These are phyloP conservation scores for Pseudognaphalium luteoalbum DNA, from an alignment of 129 eudicot genomes.

Conservation along the genomic window DNA sequence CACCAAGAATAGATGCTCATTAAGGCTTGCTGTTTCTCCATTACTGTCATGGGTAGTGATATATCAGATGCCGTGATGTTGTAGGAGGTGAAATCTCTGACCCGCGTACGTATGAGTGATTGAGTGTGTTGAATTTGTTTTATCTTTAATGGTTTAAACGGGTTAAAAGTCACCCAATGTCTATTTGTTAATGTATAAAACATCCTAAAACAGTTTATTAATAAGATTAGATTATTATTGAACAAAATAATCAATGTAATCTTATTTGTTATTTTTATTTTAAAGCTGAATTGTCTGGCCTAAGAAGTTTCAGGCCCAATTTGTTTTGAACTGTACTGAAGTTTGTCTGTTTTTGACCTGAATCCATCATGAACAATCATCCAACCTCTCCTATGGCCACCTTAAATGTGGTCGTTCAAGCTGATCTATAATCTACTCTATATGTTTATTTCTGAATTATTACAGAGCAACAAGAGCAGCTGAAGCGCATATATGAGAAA, in stretches of 20 bases:
- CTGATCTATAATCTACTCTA: conserved; percentile 1
- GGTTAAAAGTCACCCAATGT: background rate
- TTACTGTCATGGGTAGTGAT: conserved; percentile 16
- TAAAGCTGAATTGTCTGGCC: background rate
- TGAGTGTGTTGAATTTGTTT: background rate
- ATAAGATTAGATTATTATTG: too few relatives aligned
- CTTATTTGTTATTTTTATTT: too few relatives aligned
- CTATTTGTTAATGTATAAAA: background rate
- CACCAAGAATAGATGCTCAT: conserved; percentile 2
- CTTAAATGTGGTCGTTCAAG: background rate
- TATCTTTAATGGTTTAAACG: background rate
- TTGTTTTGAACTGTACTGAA: background rate
- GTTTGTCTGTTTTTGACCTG: background rate
- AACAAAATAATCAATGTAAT: too few relatives aligned
- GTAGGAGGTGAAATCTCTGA: background rate
- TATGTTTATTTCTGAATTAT: conserved; percentile 5
- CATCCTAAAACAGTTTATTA: background rate
- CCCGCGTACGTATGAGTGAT: background rate
- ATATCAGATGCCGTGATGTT: conserved; percentile 4
- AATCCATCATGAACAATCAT: background rate
- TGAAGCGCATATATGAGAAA: conserved; percentile 56
- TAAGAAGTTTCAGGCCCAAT: background rate
- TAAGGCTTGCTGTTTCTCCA: conserved; percentile 8
- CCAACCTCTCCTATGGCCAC: background rate
- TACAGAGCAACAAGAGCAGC: conserved; percentile 75